A percentile compares a stretch with the other conserved stretches of the same genome.
These are phyloP conservation scores for Setaria italica DNA, from an alignment of 202 grass and related monocot species.

Conservation along the genomic window DNA sequence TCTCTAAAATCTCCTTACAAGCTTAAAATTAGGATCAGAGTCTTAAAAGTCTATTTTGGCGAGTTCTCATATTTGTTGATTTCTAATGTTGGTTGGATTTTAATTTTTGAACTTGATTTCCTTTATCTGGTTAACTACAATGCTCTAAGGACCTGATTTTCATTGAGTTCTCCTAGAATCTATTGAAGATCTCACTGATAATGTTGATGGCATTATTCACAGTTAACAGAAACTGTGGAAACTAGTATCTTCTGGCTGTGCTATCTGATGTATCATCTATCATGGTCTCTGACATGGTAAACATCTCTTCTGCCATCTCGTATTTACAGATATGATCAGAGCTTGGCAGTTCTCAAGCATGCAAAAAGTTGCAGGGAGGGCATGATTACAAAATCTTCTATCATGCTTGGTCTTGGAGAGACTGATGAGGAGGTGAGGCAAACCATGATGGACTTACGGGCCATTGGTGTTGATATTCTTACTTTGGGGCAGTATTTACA, in stretches of 20 bases:
- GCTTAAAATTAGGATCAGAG: slow-evolving; percentile 5
- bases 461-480: slow-evolving; percentile 84
- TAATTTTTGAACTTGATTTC: slow-evolving; percentile 9
- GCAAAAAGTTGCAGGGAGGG: slow-evolving; percentile 77
- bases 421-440: slow-evolving; percentile 83
- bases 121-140: neutral
- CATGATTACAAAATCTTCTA: slow-evolving; percentile 91
- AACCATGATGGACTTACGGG: slow-evolving; percentile 81
- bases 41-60: neutral
- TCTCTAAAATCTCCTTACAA: neutral
- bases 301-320: neutral
- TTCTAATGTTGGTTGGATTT: slow-evolving; percentile 9
- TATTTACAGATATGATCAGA: slow-evolving; percentile 77
- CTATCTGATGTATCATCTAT: slow-evolving; percentile 2
- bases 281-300: slow-evolving; percentile 15
- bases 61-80: neutral
- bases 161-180: neutral
- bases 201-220: neutral
- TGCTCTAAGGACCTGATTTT: neutral
- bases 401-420: slow-evolving; percentile 96
- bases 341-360: slow-evolving; percentile 86
- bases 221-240: slow-evolving; percentile 6
- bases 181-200: neutral
- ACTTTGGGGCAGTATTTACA: slow-evolving; percentile 95
- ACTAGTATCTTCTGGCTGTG: neutral